Percentiles rank a stretch among this genome's conserved stretches.
Evolutionary conservation across 2,329 filamentous ascomycete species (phyloP).

Genomic region (Talaromyces sp.): DNA sequence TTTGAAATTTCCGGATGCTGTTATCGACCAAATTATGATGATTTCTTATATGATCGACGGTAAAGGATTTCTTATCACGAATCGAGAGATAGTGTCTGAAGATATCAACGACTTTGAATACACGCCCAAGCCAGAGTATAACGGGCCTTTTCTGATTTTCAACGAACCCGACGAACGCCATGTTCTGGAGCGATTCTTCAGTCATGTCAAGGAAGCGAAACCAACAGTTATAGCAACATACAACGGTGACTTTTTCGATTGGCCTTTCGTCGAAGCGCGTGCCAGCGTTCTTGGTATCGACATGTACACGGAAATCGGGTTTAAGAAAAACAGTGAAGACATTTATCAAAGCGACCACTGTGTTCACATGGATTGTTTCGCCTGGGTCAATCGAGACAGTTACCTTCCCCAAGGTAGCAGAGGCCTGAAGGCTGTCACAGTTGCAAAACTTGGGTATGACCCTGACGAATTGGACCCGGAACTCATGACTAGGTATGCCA

Average conservation of each 20-base stretch:
- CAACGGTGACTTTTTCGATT: slow-evolving; percentile 99
- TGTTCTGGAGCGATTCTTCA: slow-evolving; percentile 84
- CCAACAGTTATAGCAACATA: slow-evolving; percentile 99
- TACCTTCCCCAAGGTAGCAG: slow-evolving; percentile 96
- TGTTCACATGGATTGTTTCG: slow-evolving; percentile 97
- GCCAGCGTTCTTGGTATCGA: slow-evolving; percentile 94
- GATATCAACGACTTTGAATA: slow-evolving; percentile 98
- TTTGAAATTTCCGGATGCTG: slow-evolving; percentile 91
- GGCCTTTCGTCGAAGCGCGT: slow-evolving; percentile 93
- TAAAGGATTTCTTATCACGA: slow-evolving; percentile 95
- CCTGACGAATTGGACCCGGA: slow-evolving; percentile 97
- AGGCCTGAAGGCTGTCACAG: slow-evolving; percentile 94
- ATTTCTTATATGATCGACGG: slow-evolving; percentile 99
- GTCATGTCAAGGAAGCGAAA: slow-evolving; percentile 88
- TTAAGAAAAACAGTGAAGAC: slow-evolving; percentile 90
- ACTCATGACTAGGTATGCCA: slow-evolving; percentile 86
- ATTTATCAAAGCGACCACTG: slow-evolving; percentile 95
- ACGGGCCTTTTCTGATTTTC: slow-evolving; percentile 94
- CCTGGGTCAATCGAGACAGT: slow-evolving; percentile 98
- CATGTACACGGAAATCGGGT: slow-evolving; percentile 98
- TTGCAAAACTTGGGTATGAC: slow-evolving; percentile 96
- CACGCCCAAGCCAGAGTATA: slow-evolving; percentile 93
- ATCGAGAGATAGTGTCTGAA: slow-evolving; percentile 94
- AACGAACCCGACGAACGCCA: slow-evolving; percentile 93
- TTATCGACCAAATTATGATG: slow-evolving; percentile 99